A percentile compares a stretch with the other conserved stretches of the same genome.
These are phyloP conservation scores for Lolium multiflorum DNA, from an alignment of 176 grass and related monocot species.

Conservation along the genomic window DNA sequence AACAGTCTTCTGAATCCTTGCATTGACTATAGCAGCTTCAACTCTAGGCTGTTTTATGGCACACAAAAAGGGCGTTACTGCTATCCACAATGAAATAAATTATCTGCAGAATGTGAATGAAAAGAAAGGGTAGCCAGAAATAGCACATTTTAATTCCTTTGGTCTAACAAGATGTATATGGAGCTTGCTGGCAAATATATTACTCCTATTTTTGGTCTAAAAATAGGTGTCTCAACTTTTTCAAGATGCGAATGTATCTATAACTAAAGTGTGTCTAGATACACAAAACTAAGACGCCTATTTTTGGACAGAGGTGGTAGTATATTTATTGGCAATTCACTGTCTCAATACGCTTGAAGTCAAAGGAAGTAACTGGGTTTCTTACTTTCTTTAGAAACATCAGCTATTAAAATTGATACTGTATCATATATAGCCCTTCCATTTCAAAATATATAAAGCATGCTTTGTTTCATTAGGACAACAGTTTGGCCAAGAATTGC, in stretches of 20 bases:
- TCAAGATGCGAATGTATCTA: no score
- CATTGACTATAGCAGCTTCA: constrained; percentile 97
- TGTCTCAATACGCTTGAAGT: constrained; percentile 12
- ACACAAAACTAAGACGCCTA: no score
- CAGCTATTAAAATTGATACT: background rate
- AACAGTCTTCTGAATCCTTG: constrained; percentile 90
- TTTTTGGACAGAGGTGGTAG: background rate
- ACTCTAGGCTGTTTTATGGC: constrained; percentile 78
- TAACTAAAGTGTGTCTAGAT: no score
- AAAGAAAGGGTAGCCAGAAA: background rate
- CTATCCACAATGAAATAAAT: background rate
- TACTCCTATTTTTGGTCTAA: no score
- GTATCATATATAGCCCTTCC: background rate
- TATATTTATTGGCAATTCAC: background rate
- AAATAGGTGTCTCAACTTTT: no score
- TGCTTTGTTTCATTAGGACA: background rate
- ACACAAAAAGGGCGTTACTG: background rate
- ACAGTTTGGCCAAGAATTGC: background rate
- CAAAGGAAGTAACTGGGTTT: background rate
- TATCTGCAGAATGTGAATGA: background rate
- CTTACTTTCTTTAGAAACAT: constrained; percentile 36
- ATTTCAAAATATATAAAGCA: background rate
- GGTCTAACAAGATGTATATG: constrained; percentile 11
- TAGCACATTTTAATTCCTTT: background rate
- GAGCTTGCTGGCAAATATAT: background rate